Percentiles rank a stretch among this genome's conserved stretches.
These are phyloP conservation scores for Escallonia rubra DNA, from an alignment of 129 eudicot species.

Conservation along the genomic window DNA sequence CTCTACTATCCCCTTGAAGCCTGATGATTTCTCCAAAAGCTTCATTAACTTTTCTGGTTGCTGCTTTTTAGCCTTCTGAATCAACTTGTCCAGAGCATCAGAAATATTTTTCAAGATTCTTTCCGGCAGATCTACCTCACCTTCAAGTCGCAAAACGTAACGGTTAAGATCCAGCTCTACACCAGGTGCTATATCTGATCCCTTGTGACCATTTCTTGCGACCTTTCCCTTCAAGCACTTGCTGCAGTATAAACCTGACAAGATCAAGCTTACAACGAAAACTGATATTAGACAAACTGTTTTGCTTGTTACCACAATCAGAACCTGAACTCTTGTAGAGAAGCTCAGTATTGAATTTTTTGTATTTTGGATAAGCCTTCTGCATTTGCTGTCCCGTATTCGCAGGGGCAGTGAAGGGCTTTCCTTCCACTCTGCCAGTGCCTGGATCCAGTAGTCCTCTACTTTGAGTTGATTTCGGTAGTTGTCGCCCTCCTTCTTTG, in stretches of 20 bases:
- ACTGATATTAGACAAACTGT: not conserved
- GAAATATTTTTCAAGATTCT: conserved; percentile 10
- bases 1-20: conserved; percentile 19
- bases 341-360: conserved; percentile 2
- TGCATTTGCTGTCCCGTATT: not conserved
- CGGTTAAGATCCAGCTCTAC: conserved; percentile 7
- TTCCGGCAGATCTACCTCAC: conserved; percentile 9
- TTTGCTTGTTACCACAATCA: not conserved
- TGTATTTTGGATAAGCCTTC: not conserved
- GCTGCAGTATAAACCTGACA: not conserved
- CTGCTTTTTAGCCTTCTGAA: conserved; percentile 10
- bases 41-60: conserved; percentile 13
- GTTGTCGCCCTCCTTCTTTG: not conserved
- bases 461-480: not conserved
- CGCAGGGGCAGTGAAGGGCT: not conserved
- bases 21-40: conserved; percentile 2
- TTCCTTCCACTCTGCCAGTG: conserved; percentile 18
- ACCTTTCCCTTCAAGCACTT: not conserved
- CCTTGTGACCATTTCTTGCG: not conserved
- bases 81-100: conserved; percentile 1
- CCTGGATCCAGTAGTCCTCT: conserved; percentile 24
- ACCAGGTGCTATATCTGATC: not conserved
- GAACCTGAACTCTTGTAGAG: conserved; percentile 13
- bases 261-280: not conserved
- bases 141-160: conserved; percentile 28